Base-by-base conservation (phyloP, 2,329 filamentous ascomycete species). In the Diaporthe citri region DNA sequence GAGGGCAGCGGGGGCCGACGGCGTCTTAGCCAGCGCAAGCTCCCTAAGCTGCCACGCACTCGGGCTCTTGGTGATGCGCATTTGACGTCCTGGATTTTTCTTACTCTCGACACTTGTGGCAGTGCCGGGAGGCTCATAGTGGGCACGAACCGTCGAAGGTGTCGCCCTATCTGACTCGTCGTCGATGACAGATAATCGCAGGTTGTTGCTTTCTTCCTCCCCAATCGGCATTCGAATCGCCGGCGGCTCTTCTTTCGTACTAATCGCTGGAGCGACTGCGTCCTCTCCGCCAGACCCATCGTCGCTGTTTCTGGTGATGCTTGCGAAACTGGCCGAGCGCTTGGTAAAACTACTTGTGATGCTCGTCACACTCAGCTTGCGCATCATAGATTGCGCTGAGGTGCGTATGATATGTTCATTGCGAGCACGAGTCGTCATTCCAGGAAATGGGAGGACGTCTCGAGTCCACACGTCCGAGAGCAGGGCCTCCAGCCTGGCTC, bases 361-460 rank as follows among this genome's bases (percentile, higher is more conserved):
- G 82, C 93, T 95, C 66, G 93, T 93, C 80, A 95, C 93, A 83
- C 94, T 97, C 77, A 98, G 89, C 82, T 96, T 97, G 71, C 95
- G 90, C 86, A 98, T 97, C 80, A 98, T 91, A 0, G 94, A 94
- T 48, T 94, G 95, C 17, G 95, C 94, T n/a, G 93, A 95, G 55
- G 90, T 91, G 69, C 94, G 89, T 62, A 97, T 92, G 4, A 95
- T 86, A 80, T 94, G 91, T 79, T 97, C 91, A 79, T 93, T 85
- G 85, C 91, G 83, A 82, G 90, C 82, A 85, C 92, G 83, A 83
- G 82, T 87, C 43, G 90, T 90, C 90, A 98, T 96, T 1, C 95
- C 95, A 22, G 96, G 95, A 80, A 93, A 97, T 1, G 95, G 95
- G 56, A 98, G 85, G 25, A 91, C 83, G 73, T 97, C 94, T 69